Percentiles rank a stretch among this genome's conserved stretches.
Conservation (phyloP, 768 basidiomycete genomes). For the Rossbeevera mucosa region DNA sequence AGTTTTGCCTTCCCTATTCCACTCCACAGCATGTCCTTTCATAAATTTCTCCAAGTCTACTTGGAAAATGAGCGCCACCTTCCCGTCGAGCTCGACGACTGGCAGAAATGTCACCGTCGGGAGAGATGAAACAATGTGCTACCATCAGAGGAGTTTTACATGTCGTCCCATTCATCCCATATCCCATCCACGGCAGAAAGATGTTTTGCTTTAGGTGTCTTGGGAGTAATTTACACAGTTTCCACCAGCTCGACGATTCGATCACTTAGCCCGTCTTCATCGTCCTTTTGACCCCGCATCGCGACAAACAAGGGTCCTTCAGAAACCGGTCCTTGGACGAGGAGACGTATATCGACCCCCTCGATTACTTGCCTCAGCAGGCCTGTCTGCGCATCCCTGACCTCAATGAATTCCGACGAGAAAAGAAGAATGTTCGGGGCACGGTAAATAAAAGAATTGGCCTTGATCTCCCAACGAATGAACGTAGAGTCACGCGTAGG, state of each 20-base stretch:
- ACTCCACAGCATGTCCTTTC: background rate
- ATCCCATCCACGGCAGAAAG: slow-evolving; percentile 19
- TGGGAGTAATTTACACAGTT: slow-evolving; percentile 53
- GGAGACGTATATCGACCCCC: slow-evolving; percentile 60
- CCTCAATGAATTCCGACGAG: slow-evolving; percentile 70
- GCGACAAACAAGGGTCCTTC: slow-evolving; percentile 53
- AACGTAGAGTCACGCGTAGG: slow-evolving; percentile 59
- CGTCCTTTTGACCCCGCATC: slow-evolving; percentile 58
- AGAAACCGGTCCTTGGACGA: slow-evolving; percentile 38
- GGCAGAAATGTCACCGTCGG: background rate
- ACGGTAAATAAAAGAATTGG: slow-evolving; percentile 56
- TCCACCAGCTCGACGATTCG: slow-evolving; percentile 64
- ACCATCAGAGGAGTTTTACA: slow-evolving; percentile 32
- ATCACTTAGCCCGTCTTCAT: slow-evolving; percentile 54
- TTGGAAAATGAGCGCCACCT: slow-evolving; percentile 1
- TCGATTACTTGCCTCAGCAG: slow-evolving; percentile 81
- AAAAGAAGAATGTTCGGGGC: slow-evolving; percentile 66
- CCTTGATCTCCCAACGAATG: slow-evolving; percentile 77
- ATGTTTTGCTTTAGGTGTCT: slow-evolving; percentile 25
- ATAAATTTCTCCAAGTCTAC: background rate
- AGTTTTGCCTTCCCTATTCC: slow-evolving; percentile 8
- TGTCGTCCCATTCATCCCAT: slow-evolving; percentile 74
- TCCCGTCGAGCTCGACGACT: slow-evolving; percentile 14
- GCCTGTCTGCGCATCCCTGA: slow-evolving; percentile 60
- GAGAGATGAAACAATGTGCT: background rate